A percentile compares a stretch with the other conserved stretches of the same genome.
phyloP scores from a whole-genome alignment of 345 rosid genomes.

The Bruguiera parviflora region DNA sequence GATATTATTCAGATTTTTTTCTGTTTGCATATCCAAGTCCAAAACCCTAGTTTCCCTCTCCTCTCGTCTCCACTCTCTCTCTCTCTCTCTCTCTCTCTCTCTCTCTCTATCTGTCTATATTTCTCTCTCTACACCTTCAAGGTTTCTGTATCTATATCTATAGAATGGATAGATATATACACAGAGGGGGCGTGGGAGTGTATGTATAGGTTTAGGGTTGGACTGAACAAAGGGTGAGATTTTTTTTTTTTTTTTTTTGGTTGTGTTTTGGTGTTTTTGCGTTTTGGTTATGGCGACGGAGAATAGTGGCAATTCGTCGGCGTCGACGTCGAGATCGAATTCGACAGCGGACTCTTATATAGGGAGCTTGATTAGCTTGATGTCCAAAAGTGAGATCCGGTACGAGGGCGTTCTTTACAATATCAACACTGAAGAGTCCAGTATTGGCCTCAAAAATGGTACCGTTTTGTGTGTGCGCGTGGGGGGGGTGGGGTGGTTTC shows the following conservation, averaged over 20 bases:
- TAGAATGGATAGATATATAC: not conserved
- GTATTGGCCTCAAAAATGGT: slow-evolving; percentile 91
- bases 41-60: no score
- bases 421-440: slow-evolving; percentile 94
- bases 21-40: no score
- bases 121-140: not conserved
- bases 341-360: slow-evolving; percentile 80
- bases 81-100: no score
- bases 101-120: not conserved
- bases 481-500: not conserved
- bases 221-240: not conserved
- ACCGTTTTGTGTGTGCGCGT: not conserved
- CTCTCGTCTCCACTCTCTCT: no score
- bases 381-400: slow-evolving; percentile 95
- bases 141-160: not conserved
- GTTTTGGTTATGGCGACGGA: slow-evolving; percentile 54
- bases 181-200: not conserved
- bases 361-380: slow-evolving; percentile 95
- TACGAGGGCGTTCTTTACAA: slow-evolving; percentile 91
- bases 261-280: not conserved
- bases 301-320: slow-evolving; percentile 36
- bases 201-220: not conserved
- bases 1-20: no score
- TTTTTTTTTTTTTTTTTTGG: no score
- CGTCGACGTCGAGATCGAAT: slow-evolving; percentile 52